A percentile compares a stretch with the other conserved stretches of the same genome.
phyloP scores from a whole-genome alignment of 83 land plant genomes.

The Picea mariana region DNA sequence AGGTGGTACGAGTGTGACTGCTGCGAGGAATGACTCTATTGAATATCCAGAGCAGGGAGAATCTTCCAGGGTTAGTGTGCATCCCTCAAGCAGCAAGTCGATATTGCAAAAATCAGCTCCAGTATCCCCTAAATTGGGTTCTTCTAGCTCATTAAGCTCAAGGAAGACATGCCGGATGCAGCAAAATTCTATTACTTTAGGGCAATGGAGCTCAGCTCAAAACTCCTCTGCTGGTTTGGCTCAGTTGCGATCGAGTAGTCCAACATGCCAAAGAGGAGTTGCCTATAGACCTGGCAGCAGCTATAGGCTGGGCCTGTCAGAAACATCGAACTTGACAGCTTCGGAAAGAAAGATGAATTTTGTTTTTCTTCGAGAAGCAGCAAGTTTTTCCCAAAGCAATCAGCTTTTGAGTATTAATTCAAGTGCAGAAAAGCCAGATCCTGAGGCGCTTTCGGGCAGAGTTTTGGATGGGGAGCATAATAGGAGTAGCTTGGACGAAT shows the following conservation, averaged over 20 bases:
- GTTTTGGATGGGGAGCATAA: too few species aligned
- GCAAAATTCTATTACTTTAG: not conserved
- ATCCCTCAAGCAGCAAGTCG: not conserved
- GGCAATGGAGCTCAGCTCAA: conserved; percentile 3
- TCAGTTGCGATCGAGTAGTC: not conserved
- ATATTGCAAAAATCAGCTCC: not conserved
- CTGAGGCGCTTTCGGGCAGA: too few species aligned
- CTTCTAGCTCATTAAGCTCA: conserved; percentile 1
- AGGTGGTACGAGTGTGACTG: not conserved
- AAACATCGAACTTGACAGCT: not conserved
- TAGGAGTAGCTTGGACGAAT: too few species aligned
- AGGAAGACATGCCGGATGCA: conserved; percentile 5
- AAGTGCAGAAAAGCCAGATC: too few species aligned
- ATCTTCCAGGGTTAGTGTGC: not conserved
- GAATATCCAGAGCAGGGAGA: not conserved
- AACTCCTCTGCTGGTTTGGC: not conserved
- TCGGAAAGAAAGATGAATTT: not conserved
- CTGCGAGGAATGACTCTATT: not conserved
- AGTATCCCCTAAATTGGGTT: conserved; percentile 1
- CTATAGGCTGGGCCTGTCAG: not conserved
- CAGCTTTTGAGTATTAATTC: too few species aligned
- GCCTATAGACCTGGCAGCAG: not conserved
- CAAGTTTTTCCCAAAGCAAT: too few species aligned
- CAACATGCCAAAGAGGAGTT: not conserved
- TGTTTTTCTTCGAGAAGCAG: not conserved